Base-by-base conservation (phyloP, 331 rosid genomes). In the Phaseolus coccineus region DNA sequence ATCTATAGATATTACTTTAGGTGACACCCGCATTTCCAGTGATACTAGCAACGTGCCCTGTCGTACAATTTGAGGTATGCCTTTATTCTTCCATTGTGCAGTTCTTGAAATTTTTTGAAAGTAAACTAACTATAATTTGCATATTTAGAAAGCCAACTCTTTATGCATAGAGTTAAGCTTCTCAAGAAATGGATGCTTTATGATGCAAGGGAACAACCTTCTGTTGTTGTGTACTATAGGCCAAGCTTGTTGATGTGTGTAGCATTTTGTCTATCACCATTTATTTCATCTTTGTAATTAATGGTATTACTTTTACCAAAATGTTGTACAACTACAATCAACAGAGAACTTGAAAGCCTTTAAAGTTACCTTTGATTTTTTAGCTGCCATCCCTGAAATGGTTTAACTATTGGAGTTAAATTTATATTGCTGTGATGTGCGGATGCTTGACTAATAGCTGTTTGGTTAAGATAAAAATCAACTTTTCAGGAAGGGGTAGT, bases 1-100 rank as follows among this genome's bases (percentile, higher is more conserved):
- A 88, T 80, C 31, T 76, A 8, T 65, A 42, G 80, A 73, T 73
- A 77, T 77, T 83, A 65, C 72, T 84, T 88, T 80, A 95, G 98
- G 97, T 92, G 80, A 95, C 99, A 72, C 97, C 97, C 74, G 87
- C 96, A 30, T 91, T 89, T 87, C 97, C 99, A 24, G 80, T 89
- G 55, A 71, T 88, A 73, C 86, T 92, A 73, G 91, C 94, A 78
- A 88, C 97, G 40, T 84, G 91, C 80, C 99, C 97, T 28, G 71
- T 87, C 50, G 79, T 95, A 81, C 97, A 95, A 80, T 95, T 95
- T 74, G 99, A 90, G 99, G 99, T 88, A 79, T 66, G 78, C 46
- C 53, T 76, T 78, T 70, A 56, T 84, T 65, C 63, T 68, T 66
- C 48, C 39, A 40, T 68, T 44, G 37, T 30, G 27, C 30, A 62